Percentiles rank a stretch among this genome's conserved stretches.
Evolutionary conservation across 1,284 basidiomycete species (phyloP).

Genomic region (Farysia itapuensis): DNA sequence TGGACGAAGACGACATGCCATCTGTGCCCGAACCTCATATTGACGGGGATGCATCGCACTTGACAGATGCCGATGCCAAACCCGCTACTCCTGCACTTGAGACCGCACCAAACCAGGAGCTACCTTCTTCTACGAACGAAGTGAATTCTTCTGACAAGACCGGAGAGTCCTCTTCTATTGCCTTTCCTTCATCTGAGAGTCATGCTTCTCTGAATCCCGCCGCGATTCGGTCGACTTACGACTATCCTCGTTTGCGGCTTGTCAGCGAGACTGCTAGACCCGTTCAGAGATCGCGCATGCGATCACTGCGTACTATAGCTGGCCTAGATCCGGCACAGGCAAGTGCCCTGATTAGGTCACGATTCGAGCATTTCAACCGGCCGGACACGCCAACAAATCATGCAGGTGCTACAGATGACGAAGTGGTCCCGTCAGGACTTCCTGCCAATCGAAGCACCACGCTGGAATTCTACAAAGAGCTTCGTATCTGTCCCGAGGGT

Average conservation of each 20-base stretch:
- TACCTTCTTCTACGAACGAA: neutral
- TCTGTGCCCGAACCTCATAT: slow-evolving; percentile 22
- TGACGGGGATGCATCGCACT: slow-evolving; percentile 12
- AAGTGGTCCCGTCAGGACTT: no score
- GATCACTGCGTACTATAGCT: slow-evolving; percentile 31
- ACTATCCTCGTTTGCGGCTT: slow-evolving; percentile 32
- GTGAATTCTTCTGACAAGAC: neutral
- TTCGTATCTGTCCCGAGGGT: slow-evolving; percentile 30
- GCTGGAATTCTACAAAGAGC: slow-evolving; percentile 28
- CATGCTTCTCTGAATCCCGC: slow-evolving; percentile 7
- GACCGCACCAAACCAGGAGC: neutral
- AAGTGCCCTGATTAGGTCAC: slow-evolving; percentile 22
- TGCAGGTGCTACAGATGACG: slow-evolving; percentile 3
- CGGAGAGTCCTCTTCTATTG: slow-evolving; percentile 1
- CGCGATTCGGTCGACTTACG: slow-evolving; percentile 31
- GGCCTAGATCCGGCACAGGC: slow-evolving; percentile 28
- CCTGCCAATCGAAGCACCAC: slow-evolving; percentile 8
- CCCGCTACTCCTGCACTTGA: neutral
- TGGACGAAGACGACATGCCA: slow-evolving; percentile 41
- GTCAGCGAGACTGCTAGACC: slow-evolving; percentile 31
- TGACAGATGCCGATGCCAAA: slow-evolving; percentile 1
- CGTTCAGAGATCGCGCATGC: slow-evolving; percentile 20
- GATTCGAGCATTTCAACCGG: slow-evolving; percentile 17
- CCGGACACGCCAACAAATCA: slow-evolving; percentile 14
- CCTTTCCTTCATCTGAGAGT: slow-evolving; percentile 11